phyloP scores from a whole-genome alignment of 2,329 filamentous ascomycete genomes.

The Apiospora phragmitis region DNA sequence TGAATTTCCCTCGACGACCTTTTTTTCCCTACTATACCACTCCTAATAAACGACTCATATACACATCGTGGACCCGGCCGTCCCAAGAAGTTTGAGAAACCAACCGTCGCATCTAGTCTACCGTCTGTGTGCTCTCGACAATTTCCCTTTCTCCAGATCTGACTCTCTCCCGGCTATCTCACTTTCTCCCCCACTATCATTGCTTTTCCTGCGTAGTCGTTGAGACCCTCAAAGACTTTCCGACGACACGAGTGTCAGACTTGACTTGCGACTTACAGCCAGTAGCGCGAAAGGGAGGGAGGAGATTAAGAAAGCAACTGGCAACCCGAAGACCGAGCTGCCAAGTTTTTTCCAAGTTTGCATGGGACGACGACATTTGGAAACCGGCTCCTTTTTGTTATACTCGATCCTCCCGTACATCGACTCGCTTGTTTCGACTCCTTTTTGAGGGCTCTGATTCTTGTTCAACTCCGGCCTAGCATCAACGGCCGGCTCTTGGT shows the following conservation, averaged over 20 bases:
- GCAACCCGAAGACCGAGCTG: background rate
- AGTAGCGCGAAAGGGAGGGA: background rate
- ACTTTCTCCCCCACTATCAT: conserved; percentile 1
- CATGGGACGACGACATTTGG: background rate
- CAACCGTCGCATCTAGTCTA: background rate
- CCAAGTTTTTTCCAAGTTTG: background rate
- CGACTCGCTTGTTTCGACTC: background rate
- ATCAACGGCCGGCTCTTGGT: background rate
- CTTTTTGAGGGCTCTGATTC: background rate
- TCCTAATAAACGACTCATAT: background rate
- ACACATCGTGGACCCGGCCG: conserved; percentile 5
- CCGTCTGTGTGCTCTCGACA: conserved; percentile 6
- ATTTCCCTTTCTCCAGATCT: background rate
- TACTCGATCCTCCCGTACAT: background rate
- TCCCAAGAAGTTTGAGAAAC: background rate
- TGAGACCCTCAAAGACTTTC: background rate
- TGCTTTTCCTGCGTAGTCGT: conserved; percentile 6
- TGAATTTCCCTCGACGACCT: conserved; percentile 3
- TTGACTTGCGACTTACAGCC: background rate
- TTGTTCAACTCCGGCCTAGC: background rate
- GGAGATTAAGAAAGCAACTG: background rate
- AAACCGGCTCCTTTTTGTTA: background rate
- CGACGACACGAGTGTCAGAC: conserved; percentile 4
- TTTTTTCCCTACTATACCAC: background rate
- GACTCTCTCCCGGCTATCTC: background rate